These are phyloP conservation scores for Geoglossum cookeanum DNA, from an alignment of 2,329 filamentous ascomycete species.

Conservation along the genomic window DNA sequence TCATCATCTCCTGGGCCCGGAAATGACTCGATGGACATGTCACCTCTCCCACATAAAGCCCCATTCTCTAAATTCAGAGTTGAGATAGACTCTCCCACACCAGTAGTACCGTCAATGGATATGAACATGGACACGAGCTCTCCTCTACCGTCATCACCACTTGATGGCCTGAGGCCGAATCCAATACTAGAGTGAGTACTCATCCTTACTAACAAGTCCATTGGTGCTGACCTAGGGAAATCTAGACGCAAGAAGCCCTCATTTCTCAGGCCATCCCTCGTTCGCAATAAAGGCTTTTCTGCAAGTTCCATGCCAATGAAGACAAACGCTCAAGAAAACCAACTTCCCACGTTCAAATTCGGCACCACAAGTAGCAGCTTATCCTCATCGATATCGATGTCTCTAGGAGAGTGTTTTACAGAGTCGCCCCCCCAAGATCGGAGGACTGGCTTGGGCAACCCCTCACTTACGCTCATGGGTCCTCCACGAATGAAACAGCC, in stretches of 20 bases:
- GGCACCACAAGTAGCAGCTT: constrained; percentile 35
- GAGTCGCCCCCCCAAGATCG: constrained; percentile 59
- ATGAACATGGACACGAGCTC: constrained; percentile 1
- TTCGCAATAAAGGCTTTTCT: constrained; percentile 55
- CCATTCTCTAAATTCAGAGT: constrained; percentile 44
- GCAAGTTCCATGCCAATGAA: constrained; percentile 44
- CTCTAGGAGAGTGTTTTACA: constrained; percentile 62
- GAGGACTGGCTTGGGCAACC: constrained; percentile 37
- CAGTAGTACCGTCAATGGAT: constrained; percentile 29
- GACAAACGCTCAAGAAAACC: constrained; percentile 37
- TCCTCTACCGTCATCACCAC: constrained; percentile 1
- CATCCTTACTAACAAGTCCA: no score
- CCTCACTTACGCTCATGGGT: constrained; percentile 25
- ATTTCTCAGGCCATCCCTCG: constrained; percentile 54
- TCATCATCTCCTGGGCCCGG: constrained; percentile 61
- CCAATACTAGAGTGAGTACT: constrained; percentile 10
- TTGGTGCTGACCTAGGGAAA: neutral
- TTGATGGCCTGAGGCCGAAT: neutral
- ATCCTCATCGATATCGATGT: constrained; percentile 32
- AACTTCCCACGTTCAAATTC: constrained; percentile 59
- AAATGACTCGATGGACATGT: constrained; percentile 79
- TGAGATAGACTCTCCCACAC: constrained; percentile 54
- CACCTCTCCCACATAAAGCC: constrained; percentile 74
- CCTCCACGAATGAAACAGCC: constrained; percentile 45
- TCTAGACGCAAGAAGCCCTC: constrained; percentile 39